These are phyloP conservation scores for Crithidia expoeki DNA, from an alignment of 208 protist species.

Conservation along the genomic window DNA sequence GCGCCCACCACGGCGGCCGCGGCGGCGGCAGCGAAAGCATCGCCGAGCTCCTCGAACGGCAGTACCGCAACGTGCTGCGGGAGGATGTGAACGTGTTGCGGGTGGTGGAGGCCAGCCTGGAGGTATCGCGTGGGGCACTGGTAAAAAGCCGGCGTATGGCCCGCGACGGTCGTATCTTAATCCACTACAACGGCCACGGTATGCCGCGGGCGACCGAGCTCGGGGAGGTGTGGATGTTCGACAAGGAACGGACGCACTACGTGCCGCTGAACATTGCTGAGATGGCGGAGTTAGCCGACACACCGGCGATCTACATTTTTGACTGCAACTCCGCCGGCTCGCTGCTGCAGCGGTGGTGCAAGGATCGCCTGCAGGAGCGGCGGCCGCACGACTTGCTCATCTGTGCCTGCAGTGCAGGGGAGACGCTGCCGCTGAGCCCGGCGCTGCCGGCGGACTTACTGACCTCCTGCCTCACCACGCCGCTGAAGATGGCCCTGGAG, in stretches of 20 bases:
- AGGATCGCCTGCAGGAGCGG: slow-evolving; percentile 61
- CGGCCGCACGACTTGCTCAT: slow-evolving; percentile 93
- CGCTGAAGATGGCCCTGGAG: slow-evolving; percentile 95
- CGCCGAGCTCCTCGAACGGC: slow-evolving; percentile 84
- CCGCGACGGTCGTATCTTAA: slow-evolving; percentile 93
- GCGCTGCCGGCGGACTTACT: slow-evolving; percentile 98
- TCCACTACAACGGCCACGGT: slow-evolving; percentile 99
- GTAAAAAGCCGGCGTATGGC: slow-evolving; percentile 72
- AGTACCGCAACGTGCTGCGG: slow-evolving; percentile 91
- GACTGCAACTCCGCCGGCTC: slow-evolving; percentile 96
- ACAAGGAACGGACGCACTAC: slow-evolving; percentile 97
- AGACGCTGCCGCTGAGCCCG: slow-evolving; percentile 97
- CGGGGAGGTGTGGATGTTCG: slow-evolving; percentile 99
- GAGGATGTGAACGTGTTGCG: slow-evolving; percentile 66
- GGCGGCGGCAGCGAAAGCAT: slow-evolving; percentile 90
- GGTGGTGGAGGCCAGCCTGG: slow-evolving; percentile 94
- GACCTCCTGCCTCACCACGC: slow-evolving; percentile 99
- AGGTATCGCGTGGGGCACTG: slow-evolving; percentile 92
- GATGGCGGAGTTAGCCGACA: slow-evolving; percentile 91
- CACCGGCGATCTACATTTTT: slow-evolving; percentile 97
- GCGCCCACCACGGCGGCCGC: slow-evolving; percentile 30
- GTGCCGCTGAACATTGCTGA: slow-evolving; percentile 98
- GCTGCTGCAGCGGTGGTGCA: slow-evolving; percentile 85
- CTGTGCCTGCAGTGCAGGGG: slow-evolving; percentile 93
- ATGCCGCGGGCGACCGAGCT: slow-evolving; percentile 97